Base-by-base conservation (phyloP, 192 early-diverging fungal species). In the Coemansia erecta region DNA sequence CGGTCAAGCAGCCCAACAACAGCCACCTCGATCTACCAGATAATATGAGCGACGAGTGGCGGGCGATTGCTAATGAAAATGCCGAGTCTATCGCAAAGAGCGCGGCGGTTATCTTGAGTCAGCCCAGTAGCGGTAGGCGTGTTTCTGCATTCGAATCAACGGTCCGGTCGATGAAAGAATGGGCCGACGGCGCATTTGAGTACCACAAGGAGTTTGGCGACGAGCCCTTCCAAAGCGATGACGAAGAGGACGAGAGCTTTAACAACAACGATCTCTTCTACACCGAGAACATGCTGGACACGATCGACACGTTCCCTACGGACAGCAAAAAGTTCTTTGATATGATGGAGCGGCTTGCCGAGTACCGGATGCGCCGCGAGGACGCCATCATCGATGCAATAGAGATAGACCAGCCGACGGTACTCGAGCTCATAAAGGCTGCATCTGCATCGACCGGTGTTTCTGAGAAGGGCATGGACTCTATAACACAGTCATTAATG, bases 271-370 rank as follows among this genome's bases (percentile, higher is more conserved):
- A 78, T 23, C 35, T 78, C 37, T 78, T 78, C 56, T 78, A 78
- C 52, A 78, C 75, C 0, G 75, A 72, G 17, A 41, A 50, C 33
- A 71, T 78, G 75, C 62, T 78, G 53, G 70, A 67, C 28, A 59
- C 63, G 11, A 71, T 68, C 19, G 75, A 72, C 35, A 55, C 69
- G 1, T 78, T 72, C 47, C 75, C 75, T 46, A 94, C 93, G 39
- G 94, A 98, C 68, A 92, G 95, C 22, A 89, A 87, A 66, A 96
- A 95, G 75, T 96, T 98, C 64, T 82, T 98, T 44, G 93, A 98
- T 62, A 87, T 95, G 80, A 96, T 98, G 95, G 95, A 96, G 70
- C 87, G 88, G 18, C 76, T 98, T 14, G 93, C 95, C 14, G 92
- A 94, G 63, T 85, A 90, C 47, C 89, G 91, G 46, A 89, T 95